These are phyloP conservation scores for Colletotrichum coccodes DNA, from an alignment of 2,329 filamentous ascomycete genomes.

Conservation along the genomic window DNA sequence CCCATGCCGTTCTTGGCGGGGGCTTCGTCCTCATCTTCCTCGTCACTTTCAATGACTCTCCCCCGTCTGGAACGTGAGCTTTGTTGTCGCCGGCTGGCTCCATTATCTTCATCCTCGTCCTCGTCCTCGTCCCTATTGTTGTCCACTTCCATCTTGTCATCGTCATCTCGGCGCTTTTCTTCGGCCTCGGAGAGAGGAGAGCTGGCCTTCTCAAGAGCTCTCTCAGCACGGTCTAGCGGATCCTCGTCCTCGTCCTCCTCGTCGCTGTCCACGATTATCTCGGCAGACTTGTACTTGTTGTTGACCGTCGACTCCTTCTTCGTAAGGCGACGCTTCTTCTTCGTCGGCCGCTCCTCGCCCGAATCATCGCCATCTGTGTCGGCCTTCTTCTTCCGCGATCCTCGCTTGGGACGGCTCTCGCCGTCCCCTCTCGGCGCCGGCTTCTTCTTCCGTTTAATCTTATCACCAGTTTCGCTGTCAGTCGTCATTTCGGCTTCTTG, in stretches of 20 bases:
- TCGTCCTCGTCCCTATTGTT: slow-evolving; percentile 46
- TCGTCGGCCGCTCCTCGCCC: slow-evolving; percentile 62
- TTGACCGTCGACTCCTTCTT: slow-evolving; percentile 55
- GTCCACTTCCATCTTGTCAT: slow-evolving; percentile 65
- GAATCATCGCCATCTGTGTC: slow-evolving; percentile 56
- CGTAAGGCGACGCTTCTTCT: slow-evolving; percentile 70
- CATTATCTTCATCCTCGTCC: slow-evolving; percentile 63
- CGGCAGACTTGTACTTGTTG: slow-evolving; percentile 85
- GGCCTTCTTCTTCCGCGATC: slow-evolving; percentile 70
- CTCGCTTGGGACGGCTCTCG: slow-evolving; percentile 48
- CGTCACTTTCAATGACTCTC: slow-evolving; percentile 65
- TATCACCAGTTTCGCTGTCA: slow-evolving; percentile 84
- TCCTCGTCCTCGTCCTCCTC: slow-evolving; percentile 61
- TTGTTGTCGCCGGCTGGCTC: slow-evolving; percentile 55
- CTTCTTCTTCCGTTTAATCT: slow-evolving; percentile 81
- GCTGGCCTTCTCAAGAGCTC: slow-evolving; percentile 49
- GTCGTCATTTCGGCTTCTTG: slow-evolving; percentile 83
- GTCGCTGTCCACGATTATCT: slow-evolving; percentile 84
- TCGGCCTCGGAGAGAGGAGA: slow-evolving; percentile 45
- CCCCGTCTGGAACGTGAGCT: slow-evolving; percentile 60
- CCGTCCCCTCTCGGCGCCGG: slow-evolving; percentile 44
- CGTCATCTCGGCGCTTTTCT: slow-evolving; percentile 41
- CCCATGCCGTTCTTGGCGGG: slow-evolving; percentile 30
- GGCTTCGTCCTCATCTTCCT: slow-evolving; percentile 54
- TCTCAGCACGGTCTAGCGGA: slow-evolving; percentile 57